Evolutionary conservation across 441 rosid genomes (phyloP), one percentile per base, ranked within the genome.

Genomic region (Gossypium trilobum): DNA sequence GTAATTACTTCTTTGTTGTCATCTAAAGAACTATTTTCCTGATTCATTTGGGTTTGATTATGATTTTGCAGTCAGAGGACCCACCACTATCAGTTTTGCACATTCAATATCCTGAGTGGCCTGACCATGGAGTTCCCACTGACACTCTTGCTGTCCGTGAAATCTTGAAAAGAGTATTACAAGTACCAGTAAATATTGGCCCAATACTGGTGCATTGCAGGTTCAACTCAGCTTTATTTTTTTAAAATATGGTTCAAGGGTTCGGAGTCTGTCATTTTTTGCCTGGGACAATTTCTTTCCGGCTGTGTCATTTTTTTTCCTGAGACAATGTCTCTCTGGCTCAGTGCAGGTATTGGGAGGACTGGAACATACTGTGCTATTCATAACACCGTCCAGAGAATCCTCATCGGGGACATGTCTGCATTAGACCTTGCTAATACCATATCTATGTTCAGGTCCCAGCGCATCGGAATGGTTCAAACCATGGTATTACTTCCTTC

Each of bases 341-440:
- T 57, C 95, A 90, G 98, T 87, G 98, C 98, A 79, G 98, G 98
- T 57, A 90, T 91, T 77, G 97, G 98, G 48, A 91, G 98, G 87
- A 91, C 95, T 9, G 98, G 98, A 78, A 84, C 98, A 51, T 93
- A 89, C 82, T 91, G 97, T 78, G 75, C 92, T 52, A 85, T 91
- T 78, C 98, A 93, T 77, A 91, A 86, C 80, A 90, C 97, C 16
- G 77, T 93, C 69, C 97, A 91, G 85, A 85, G 97, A 81, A 88
- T 93, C 78, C 89, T 93, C 74, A 75, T 29, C 48, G 98, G 98
- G 4, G 97, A 93, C 78, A 82, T 84, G 94, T 85, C 96, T 75
- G 91, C 97, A 13, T 68, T 87, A 72, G 86, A 91, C 77, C 78
- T 93, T 72, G 86, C 86, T 79, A 77, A 83, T 63, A 93, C 96